Percentiles rank a stretch among this genome's conserved stretches.
These are phyloP conservation scores for Serendipita vermifera DNA, from an alignment of 768 basidiomycete genomes.

Conservation along the genomic window DNA sequence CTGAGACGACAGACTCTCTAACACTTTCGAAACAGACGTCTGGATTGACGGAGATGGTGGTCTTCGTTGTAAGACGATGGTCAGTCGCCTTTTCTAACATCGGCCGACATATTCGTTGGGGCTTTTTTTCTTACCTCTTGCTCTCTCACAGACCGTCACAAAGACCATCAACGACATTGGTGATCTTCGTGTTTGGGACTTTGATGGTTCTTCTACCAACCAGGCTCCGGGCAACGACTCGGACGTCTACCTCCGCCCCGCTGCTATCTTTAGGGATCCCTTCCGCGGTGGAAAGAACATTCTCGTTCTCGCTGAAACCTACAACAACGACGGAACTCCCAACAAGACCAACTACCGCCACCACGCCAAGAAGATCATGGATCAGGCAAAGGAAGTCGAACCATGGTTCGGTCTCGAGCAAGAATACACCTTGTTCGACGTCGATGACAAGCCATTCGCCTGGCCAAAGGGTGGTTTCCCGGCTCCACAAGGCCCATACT, in stretches of 20 bases:
- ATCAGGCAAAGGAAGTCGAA: conserved; percentile 58
- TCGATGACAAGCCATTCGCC: conserved; percentile 78
- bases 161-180: conserved; percentile 78
- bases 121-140: conserved; percentile 12
- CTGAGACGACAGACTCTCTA: no score
- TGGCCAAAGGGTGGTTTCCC: conserved; percentile 99
- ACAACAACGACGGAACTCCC: conserved; percentile 98
- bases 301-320: conserved; percentile 90
- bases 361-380: conserved; percentile 90
- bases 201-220: conserved; percentile 95
- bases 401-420: conserved; percentile 99
- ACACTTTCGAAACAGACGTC: conserved; percentile 55
- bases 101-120: conserved; percentile 8
- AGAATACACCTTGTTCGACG: conserved; percentile 95
- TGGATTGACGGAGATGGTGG: conserved; percentile 96
- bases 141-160: conserved; percentile 54
- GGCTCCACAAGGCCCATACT: conserved; percentile 97
- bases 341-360: conserved; percentile 95
- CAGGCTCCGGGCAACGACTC: conserved; percentile 94
- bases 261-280: conserved; percentile 93
- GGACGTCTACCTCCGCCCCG: conserved; percentile 95
- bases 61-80: conserved; percentile 93
- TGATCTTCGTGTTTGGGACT: conserved; percentile 96
- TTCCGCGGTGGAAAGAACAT: conserved; percentile 99
- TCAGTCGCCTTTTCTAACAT: conserved; percentile 25